phyloP scores from a whole-genome alignment of 163 green algal species.

The Chlorella variabilis region DNA sequence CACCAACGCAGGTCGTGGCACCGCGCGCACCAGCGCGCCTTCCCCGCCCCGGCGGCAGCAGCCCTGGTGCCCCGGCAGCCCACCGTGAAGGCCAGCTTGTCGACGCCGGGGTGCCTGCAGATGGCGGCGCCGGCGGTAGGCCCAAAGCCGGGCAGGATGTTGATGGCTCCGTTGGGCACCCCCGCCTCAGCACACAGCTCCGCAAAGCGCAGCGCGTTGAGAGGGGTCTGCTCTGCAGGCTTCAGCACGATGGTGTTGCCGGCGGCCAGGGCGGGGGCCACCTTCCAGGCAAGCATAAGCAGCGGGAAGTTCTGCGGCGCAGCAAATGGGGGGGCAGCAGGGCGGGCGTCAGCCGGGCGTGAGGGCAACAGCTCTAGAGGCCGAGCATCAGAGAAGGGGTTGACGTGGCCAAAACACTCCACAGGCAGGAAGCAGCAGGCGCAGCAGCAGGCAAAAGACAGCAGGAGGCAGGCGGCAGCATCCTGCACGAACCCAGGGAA shows the following conservation, averaged over 20 bases:
- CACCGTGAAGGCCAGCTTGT: conserved; percentile 76
- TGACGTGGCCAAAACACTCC: too few relatives aligned
- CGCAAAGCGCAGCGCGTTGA: conserved; percentile 69
- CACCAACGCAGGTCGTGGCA: too few relatives aligned
- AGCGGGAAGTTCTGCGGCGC: conserved; percentile 78
- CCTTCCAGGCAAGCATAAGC: conserved; percentile 76
- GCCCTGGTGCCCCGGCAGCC: too few relatives aligned
- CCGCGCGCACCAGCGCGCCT: too few relatives aligned
- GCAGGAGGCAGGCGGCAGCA: too few relatives aligned
- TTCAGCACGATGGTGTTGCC: conserved; percentile 80
- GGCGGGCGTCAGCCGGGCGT: too few relatives aligned
- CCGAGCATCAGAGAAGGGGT: too few relatives aligned
- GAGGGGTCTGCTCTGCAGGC: conserved; percentile 71
- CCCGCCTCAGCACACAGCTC: conserved; percentile 75
- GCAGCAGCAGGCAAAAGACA: too few relatives aligned
- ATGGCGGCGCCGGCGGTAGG: conserved; percentile 56
- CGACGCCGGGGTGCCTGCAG: conserved; percentile 52
- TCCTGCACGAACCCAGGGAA: conserved; percentile 57
- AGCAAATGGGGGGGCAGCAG: neutral
- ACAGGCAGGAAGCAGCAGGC: too few relatives aligned
- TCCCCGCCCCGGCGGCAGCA: too few relatives aligned
- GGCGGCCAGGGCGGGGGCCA: conserved; percentile 69
- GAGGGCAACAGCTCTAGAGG: too few relatives aligned
- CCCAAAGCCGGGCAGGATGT: conserved; percentile 25
- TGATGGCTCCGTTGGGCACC: conserved; percentile 70